Evolutionary conservation across 2,329 filamentous ascomycete species (phyloP).

Genomic region (Talaromyces piceae): DNA sequence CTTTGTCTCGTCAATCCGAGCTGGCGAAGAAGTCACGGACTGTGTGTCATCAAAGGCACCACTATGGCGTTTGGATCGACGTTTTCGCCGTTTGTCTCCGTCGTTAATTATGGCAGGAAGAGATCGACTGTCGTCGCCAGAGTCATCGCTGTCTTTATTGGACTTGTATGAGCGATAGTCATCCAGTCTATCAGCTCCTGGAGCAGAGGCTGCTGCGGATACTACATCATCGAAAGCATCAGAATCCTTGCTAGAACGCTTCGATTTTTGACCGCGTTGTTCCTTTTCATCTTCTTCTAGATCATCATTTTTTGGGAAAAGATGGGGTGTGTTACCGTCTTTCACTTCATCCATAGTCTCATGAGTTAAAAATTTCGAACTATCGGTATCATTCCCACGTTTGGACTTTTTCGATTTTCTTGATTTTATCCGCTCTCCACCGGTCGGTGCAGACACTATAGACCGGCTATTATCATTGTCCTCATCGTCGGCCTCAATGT

Average conservation of each 20-base stretch:
- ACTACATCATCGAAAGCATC: constrained; percentile 5
- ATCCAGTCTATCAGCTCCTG: constrained; percentile 10
- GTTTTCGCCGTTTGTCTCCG: constrained; percentile 19
- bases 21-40: constrained; percentile 28
- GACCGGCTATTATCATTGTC: constrained; percentile 8
- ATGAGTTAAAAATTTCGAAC: background rate
- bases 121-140: constrained; percentile 16
- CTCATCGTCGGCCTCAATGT: background rate
- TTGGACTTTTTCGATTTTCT: constrained; percentile 16
- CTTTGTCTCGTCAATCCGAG: constrained; percentile 24
- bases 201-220: constrained; percentile 3
- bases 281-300: constrained; percentile 8
- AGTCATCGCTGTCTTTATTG: constrained; percentile 6
- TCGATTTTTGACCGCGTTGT: constrained; percentile 4
- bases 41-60: constrained; percentile 29
- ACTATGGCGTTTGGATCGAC: constrained; percentile 18
- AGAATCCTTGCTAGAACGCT: constrained; percentile 3
- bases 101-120: constrained; percentile 17
- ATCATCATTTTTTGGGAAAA: background rate
- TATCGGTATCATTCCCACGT: constrained; percentile 17
- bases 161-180: constrained; percentile 16
- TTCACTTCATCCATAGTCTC: background rate
- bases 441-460: constrained; percentile 16
- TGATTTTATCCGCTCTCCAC: constrained; percentile 9
- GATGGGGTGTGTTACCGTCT: background rate